Base-by-base conservation (phyloP, 2,329 filamentous ascomycete genomes). In the Trichophyton mentagrophytes region DNA sequence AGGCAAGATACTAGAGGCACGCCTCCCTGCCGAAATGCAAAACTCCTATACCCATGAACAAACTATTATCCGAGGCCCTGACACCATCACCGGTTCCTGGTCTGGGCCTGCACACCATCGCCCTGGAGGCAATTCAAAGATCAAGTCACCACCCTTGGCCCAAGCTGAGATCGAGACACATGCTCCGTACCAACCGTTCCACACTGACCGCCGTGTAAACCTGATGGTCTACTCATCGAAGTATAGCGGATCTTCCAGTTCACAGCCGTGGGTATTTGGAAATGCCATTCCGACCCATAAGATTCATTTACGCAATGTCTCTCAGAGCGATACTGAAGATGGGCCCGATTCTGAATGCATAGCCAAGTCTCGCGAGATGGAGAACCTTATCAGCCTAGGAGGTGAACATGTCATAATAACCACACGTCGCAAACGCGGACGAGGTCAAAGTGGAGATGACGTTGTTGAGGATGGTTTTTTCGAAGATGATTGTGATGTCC, bases 121-220 rank as follows among this genome's bases (percentile, higher is more conserved):
- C 76, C 63, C 75, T 65, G 51, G 13, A 8, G n/a, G 51, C 71
- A 66, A 72, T 71, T 60, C 73, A 72, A 65, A 67, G 73, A 47
- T 68, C 70, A 66, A 77, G 75, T 67, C 75, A 72, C 68, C 81
- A 77, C 71, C 87, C 78, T 73, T 88, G 75, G 71, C 87, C 76
- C 70, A 91, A 83, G 90, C 89, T 4, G 91, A 96, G 76, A 95
- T 96, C 65, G 93, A 99, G 70, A 96, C 92, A 1, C 96, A 92
- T 69, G 88, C 91, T 3, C 90, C 92, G 1, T 97, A 96, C 68
- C 91, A 96, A 68, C 92, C 93, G 0, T 96, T 97, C 76, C 92
- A 97, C 71, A 93, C 91, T 0, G 91, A 97, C 69, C 83, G 85
- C 60, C 84, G 92, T 2, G 88, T 97, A 51, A 83, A 81, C n/a